phyloP scores from a whole-genome alignment of 2,329 filamentous ascomycete genomes.

The Sphaerulina populicola region DNA sequence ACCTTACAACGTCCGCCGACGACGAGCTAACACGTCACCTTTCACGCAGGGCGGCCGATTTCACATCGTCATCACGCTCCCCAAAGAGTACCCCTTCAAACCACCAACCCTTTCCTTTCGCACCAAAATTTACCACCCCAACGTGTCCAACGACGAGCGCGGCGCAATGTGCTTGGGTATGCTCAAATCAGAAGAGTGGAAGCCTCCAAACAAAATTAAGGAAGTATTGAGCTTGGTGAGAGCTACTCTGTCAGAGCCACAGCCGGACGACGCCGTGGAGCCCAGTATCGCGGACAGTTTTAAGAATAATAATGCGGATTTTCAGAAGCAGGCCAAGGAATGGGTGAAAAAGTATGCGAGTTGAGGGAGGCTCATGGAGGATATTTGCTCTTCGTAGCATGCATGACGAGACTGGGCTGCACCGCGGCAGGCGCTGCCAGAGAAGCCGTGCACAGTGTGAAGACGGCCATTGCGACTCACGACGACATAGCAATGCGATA shows the following conservation, averaged over 20 bases:
- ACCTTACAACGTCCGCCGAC: not conserved
- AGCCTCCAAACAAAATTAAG: conserved; percentile 69
- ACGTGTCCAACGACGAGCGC: conserved; percentile 77
- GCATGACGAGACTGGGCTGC: too few relatives aligned
- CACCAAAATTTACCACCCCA: conserved; percentile 93
- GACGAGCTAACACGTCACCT: not conserved
- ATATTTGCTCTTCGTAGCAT: too few relatives aligned
- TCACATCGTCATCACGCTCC: conserved; percentile 63
- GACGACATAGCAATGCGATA: too few relatives aligned
- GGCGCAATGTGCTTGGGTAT: conserved; percentile 80
- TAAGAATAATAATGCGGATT: conserved; percentile 57
- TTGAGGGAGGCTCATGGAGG: not conserved
- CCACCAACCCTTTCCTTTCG: conserved; percentile 69
- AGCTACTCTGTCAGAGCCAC: conserved; percentile 67
- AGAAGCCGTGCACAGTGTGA: too few relatives aligned
- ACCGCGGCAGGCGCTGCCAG: too few relatives aligned
- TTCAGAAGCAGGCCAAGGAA: conserved; percentile 64
- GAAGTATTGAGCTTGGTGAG: conserved; percentile 70
- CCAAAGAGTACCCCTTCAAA: conserved; percentile 82
- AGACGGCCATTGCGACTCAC: too few relatives aligned
- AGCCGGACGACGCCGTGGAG: conserved; percentile 85
- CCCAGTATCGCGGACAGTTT: conserved; percentile 77
- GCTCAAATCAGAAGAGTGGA: conserved; percentile 83
- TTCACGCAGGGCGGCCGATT: conserved; percentile 57
- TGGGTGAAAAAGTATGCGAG: conserved; percentile 67